Conservation (phyloP, 805 yeast genomes). For the Yamadazyma tumulicola region DNA sequence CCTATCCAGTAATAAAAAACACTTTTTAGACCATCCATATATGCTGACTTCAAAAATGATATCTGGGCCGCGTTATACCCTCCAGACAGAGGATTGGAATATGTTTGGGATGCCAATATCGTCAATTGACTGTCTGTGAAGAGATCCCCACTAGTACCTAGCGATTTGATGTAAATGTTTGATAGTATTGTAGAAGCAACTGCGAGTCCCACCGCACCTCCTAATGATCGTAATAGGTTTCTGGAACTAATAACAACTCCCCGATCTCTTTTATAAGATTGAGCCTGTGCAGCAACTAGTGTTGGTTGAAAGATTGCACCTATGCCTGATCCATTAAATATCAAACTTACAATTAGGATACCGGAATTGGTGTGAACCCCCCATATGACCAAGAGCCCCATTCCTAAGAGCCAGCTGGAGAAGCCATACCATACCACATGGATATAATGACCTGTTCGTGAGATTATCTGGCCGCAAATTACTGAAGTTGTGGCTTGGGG, state of each 20-base stretch:
- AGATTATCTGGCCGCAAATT: slow-evolving; percentile 39
- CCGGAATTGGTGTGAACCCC: slow-evolving; percentile 27
- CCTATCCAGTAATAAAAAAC: slow-evolving; percentile 33
- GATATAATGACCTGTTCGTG: slow-evolving; percentile 41
- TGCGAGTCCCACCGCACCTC: slow-evolving; percentile 34
- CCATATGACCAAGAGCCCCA: slow-evolving; percentile 35
- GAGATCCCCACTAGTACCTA: too few species aligned
- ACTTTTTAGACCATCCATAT: slow-evolving; percentile 23
- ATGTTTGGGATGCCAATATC: not conserved
- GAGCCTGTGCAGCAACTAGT: slow-evolving; percentile 51
- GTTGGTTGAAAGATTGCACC: slow-evolving; percentile 58
- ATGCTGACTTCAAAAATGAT: slow-evolving; percentile 16
- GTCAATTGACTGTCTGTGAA: not conserved
- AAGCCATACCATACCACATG: slow-evolving; percentile 36
- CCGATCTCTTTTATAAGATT: slow-evolving; percentile 27
- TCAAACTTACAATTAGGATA: slow-evolving; percentile 18
- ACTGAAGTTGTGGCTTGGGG: slow-evolving; percentile 11
- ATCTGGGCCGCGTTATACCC: not conserved
- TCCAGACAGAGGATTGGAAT: not conserved
- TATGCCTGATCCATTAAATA: slow-evolving; percentile 34
- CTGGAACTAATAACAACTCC: slow-evolving; percentile 33
- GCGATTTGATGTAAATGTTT: slow-evolving; percentile 18
- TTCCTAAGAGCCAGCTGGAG: slow-evolving; percentile 39
- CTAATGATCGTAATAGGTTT: slow-evolving; percentile 32
- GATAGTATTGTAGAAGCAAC: slow-evolving; percentile 31